A percentile compares a stretch with the other conserved stretches of the same genome.
phyloP scores from a whole-genome alignment of 768 basidiomycete species.

The Amanita thiersii region DNA sequence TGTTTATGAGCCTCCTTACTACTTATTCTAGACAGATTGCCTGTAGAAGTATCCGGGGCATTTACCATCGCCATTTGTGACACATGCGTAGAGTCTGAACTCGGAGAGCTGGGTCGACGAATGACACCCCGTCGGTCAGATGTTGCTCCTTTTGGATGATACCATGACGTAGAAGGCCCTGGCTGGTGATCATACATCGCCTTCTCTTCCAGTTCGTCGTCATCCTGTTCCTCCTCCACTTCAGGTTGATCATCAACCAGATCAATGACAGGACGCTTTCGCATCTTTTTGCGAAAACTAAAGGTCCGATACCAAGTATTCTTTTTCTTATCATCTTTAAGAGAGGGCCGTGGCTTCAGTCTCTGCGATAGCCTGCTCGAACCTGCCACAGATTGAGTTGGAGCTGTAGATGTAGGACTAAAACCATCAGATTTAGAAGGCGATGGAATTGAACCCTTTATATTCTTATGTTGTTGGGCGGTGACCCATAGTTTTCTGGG shows the following conservation, averaged over 20 bases:
- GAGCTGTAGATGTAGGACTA: not conserved
- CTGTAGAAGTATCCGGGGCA: slow-evolving; percentile 16
- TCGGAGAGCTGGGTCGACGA: slow-evolving; percentile 17
- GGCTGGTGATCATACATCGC: slow-evolving; percentile 14
- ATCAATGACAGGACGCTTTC: slow-evolving; percentile 23
- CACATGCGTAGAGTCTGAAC: slow-evolving; percentile 19
- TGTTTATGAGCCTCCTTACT: slow-evolving; percentile 13
- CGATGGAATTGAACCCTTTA: slow-evolving; percentile 14
- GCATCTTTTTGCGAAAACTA: slow-evolving; percentile 23
- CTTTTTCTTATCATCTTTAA: slow-evolving; percentile 24
- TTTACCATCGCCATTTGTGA: slow-evolving; percentile 28
- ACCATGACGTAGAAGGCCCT: slow-evolving; percentile 21
- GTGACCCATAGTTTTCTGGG: slow-evolving; percentile 29
- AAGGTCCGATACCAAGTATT: slow-evolving; percentile 33
- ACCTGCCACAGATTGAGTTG: not conserved
- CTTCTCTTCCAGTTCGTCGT: slow-evolving; percentile 6
- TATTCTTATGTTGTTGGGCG: slow-evolving; percentile 22
- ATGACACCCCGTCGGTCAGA: slow-evolving; percentile 14
- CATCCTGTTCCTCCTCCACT: not conserved
- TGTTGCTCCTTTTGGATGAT: slow-evolving; percentile 14
- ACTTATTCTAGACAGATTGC: slow-evolving; percentile 17
- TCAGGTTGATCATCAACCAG: slow-evolving; percentile 12
- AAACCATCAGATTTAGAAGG: not conserved
- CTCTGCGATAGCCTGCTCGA: not conserved
- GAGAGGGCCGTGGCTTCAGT: slow-evolving; percentile 14